These are phyloP conservation scores for Sanguinoderma infundibulare DNA, from an alignment of 1,284 basidiomycete species.

Conservation along the genomic window DNA sequence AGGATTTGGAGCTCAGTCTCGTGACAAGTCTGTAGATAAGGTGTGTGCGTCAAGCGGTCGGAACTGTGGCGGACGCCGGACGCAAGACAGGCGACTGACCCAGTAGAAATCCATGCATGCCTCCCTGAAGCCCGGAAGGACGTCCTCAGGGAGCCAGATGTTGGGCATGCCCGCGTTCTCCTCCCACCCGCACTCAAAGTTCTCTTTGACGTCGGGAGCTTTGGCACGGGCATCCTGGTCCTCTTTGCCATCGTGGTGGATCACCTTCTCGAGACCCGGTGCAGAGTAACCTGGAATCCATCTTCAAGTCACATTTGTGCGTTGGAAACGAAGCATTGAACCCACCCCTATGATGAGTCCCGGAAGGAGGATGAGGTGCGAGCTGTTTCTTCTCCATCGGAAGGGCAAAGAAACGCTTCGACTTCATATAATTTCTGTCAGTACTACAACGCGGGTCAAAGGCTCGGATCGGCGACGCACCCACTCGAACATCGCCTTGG, in stretches of 20 bases:
- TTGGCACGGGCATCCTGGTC: constrained; percentile 40
- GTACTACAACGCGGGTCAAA: not conserved
- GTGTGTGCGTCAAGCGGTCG: too few relatives aligned
- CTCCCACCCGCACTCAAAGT: constrained; percentile 58
- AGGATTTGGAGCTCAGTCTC: constrained; percentile 49
- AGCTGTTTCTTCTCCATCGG: constrained; percentile 55
- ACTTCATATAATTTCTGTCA: constrained; percentile 35
- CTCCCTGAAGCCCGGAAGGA: constrained; percentile 58
- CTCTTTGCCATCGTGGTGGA: constrained; percentile 45
- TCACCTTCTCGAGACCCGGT: constrained; percentile 50
- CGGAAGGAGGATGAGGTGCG: constrained; percentile 60
- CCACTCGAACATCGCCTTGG: constrained; percentile 58
- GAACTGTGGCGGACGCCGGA: not conserved
- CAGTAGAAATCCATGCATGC: constrained; percentile 57
- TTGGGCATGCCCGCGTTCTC: constrained; percentile 52
- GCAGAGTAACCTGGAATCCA: constrained; percentile 48
- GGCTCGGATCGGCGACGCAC: constrained; percentile 32
- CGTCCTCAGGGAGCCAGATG: constrained; percentile 60
- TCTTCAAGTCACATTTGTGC: too few relatives aligned
- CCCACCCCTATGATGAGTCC: constrained; percentile 55
- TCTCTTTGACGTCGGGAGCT: constrained; percentile 58
- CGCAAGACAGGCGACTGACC: constrained; percentile 34
- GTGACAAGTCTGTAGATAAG: constrained; percentile 39
- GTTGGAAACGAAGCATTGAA: too few relatives aligned
- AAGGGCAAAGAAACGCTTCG: constrained; percentile 54